phyloP scores from a whole-genome alignment of 139 green algal genomes.

The Tetraselmis striata region DNA sequence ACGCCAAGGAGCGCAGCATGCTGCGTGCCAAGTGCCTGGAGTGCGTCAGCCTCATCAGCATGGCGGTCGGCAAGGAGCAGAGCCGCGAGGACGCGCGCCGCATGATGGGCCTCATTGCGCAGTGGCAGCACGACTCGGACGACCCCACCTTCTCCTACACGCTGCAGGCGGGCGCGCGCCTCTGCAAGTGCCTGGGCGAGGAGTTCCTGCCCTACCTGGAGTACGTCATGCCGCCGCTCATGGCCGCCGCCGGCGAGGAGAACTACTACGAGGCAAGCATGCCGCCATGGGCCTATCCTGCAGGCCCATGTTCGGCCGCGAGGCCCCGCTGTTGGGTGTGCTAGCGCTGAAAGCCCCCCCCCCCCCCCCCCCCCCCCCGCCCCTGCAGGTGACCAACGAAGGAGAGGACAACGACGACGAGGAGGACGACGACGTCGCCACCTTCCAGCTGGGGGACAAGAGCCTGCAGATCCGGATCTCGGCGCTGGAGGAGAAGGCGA shows the following conservation, averaged over 20 bases:
- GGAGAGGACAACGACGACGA: slow-evolving; percentile 43
- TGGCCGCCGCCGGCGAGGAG: slow-evolving; percentile 29
- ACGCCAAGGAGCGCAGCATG: slow-evolving; percentile 59
- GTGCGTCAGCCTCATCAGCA: slow-evolving; percentile 94
- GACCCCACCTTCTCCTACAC: slow-evolving; percentile 78
- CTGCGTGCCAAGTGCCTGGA: slow-evolving; percentile 93
- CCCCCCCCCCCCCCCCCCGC: background rate
- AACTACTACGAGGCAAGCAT: background rate
- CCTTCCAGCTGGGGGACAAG: slow-evolving; percentile 68
- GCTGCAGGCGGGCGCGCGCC: slow-evolving; percentile 80
- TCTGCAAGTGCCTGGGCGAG: slow-evolving; percentile 93
- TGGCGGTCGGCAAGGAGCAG: slow-evolving; percentile 90
- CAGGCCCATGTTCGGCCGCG: no score
- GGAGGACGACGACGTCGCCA: slow-evolving; percentile 66
- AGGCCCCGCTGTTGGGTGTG: no score
- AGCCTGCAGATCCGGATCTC: slow-evolving; percentile 66
- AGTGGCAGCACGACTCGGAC: slow-evolving; percentile 38
- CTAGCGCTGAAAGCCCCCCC: background rate
- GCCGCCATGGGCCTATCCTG: no score
- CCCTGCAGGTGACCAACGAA: background rate
- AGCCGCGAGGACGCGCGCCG: slow-evolving; percentile 79
- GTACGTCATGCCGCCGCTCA: slow-evolving; percentile 88
- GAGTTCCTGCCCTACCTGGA: slow-evolving; percentile 96
- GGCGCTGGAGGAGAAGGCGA: slow-evolving; percentile 93
- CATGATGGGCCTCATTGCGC: slow-evolving; percentile 78